These are phyloP conservation scores for Colletotrichum coccodes DNA, from an alignment of 2,329 filamentous ascomycete species.

Conservation along the genomic window DNA sequence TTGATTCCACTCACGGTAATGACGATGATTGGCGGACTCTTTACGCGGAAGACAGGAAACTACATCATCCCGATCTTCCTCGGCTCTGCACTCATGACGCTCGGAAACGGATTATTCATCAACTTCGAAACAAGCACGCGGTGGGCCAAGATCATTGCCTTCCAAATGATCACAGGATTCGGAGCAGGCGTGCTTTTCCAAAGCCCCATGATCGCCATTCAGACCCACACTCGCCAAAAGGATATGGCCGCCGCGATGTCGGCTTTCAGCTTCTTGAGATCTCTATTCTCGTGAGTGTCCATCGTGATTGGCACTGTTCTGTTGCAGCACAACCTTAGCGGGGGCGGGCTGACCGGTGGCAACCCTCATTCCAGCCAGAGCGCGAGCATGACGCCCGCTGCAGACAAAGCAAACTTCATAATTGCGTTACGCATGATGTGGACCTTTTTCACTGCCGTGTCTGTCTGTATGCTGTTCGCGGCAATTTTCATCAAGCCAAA, in stretches of 20 bases:
- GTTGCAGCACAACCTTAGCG: slow-evolving; percentile 43
- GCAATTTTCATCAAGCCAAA: slow-evolving; percentile 22
- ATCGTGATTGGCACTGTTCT: slow-evolving; percentile 63
- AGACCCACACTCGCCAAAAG: slow-evolving; percentile 56
- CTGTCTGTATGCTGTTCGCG: slow-evolving; percentile 5
- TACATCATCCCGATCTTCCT: slow-evolving; percentile 67
- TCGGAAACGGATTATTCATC: slow-evolving; percentile 68
- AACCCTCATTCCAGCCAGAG: background rate
- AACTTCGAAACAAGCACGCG: slow-evolving; percentile 61
- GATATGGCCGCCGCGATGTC: slow-evolving; percentile 66
- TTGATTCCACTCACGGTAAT: slow-evolving; percentile 42
- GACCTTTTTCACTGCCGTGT: slow-evolving; percentile 9
- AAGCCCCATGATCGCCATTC: slow-evolving; percentile 63
- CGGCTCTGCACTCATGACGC: slow-evolving; percentile 63
- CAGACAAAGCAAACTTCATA: background rate
- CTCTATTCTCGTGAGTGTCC: slow-evolving; percentile 64
- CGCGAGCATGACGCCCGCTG: background rate
- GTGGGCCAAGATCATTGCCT: slow-evolving; percentile 59
- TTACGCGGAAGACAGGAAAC: slow-evolving; percentile 71
- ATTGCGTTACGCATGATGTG: slow-evolving; percentile 17
- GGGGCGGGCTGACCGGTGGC: background rate
- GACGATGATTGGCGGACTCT: slow-evolving; percentile 41
- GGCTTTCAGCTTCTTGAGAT: slow-evolving; percentile 63
- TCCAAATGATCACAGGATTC: slow-evolving; percentile 58
- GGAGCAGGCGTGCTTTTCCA: slow-evolving; percentile 65